These are phyloP conservation scores for Cladosporium sp. DNA, from an alignment of 2,329 filamentous ascomycete species.

Conservation along the genomic window DNA sequence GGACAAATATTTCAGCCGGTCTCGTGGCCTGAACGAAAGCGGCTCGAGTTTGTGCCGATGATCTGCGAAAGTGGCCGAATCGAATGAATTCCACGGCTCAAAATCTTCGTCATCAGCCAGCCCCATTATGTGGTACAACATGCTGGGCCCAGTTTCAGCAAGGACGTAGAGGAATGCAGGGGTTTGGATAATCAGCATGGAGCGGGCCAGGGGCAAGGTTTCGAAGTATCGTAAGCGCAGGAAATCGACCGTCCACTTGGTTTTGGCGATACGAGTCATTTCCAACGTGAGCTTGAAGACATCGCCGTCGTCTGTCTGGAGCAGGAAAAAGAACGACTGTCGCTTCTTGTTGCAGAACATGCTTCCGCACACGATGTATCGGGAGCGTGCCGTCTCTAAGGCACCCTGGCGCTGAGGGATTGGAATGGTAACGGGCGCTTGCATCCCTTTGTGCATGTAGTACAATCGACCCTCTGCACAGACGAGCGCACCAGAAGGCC, in stretches of 20 bases:
- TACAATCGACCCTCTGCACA: slow-evolving; percentile 93
- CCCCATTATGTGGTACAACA: slow-evolving; percentile 96
- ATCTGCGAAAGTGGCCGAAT: slow-evolving; percentile 64
- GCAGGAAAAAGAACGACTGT: slow-evolving; percentile 84
- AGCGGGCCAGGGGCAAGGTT: slow-evolving; percentile 82
- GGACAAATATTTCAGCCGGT: slow-evolving; percentile 70
- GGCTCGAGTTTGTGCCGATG: slow-evolving; percentile 65
- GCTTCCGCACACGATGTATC: slow-evolving; percentile 81
- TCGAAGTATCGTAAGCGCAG: slow-evolving; percentile 98
- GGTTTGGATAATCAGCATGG: slow-evolving; percentile 86
- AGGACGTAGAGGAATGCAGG: slow-evolving; percentile 83
- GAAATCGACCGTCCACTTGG: slow-evolving; percentile 72
- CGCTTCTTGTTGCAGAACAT: slow-evolving; percentile 89
- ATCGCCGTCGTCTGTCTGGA: slow-evolving; percentile 97
- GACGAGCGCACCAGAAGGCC: slow-evolving; percentile 89
- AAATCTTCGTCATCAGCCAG: slow-evolving; percentile 89
- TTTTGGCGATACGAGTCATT: slow-evolving; percentile 73
- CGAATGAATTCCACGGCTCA: slow-evolving; percentile 53
- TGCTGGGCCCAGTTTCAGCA: slow-evolving; percentile 85
- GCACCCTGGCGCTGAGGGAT: slow-evolving; percentile 82
- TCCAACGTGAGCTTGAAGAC: slow-evolving; percentile 94
- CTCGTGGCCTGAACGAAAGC: slow-evolving; percentile 77
- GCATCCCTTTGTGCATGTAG: slow-evolving; percentile 90
- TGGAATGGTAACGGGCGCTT: slow-evolving; percentile 73
- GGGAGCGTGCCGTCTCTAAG: slow-evolving; percentile 88